Conservation (phyloP, 371 early-diverging fungal genomes). For the Mucor circinelloides region DNA sequence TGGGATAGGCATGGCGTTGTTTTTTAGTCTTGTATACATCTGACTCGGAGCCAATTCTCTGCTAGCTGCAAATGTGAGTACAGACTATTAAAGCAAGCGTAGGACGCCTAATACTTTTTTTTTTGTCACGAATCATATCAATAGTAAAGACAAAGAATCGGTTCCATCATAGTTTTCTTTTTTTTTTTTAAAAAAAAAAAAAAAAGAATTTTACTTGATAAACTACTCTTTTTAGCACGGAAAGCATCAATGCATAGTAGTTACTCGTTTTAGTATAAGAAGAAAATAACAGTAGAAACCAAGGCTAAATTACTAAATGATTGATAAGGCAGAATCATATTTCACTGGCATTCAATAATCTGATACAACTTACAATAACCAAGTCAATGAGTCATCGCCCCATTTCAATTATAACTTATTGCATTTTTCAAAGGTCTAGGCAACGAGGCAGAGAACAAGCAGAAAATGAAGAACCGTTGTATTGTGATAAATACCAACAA, state of each 20-base stretch:
- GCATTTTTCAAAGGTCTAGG: neutral
- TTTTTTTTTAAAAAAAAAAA: neutral
- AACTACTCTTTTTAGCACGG: neutral
- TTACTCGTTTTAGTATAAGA: neutral
- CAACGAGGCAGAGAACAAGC: neutral
- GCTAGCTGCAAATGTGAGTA: neutral
- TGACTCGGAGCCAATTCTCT: neutral
- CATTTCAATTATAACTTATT: neutral
- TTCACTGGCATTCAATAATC: neutral
- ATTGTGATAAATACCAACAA: neutral
- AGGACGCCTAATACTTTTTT: too few relatives aligned
- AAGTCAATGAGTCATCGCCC: neutral
- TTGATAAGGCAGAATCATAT: neutral
- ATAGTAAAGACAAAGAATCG: neutral
- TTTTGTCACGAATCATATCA: too few relatives aligned
- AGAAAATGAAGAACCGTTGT: neutral
- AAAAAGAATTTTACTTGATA: neutral
- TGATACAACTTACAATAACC: neutral
- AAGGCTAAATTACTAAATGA: neutral
- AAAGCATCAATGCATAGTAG: neutral
- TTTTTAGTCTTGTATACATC: neutral
- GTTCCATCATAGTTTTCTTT: neutral
- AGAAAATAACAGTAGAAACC: neutral
- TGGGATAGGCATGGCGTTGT: neutral
- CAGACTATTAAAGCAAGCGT: neutral